Base-by-base conservation (phyloP, 2,329 filamentous ascomycete species). In the Plectosphaerella sp. region DNA sequence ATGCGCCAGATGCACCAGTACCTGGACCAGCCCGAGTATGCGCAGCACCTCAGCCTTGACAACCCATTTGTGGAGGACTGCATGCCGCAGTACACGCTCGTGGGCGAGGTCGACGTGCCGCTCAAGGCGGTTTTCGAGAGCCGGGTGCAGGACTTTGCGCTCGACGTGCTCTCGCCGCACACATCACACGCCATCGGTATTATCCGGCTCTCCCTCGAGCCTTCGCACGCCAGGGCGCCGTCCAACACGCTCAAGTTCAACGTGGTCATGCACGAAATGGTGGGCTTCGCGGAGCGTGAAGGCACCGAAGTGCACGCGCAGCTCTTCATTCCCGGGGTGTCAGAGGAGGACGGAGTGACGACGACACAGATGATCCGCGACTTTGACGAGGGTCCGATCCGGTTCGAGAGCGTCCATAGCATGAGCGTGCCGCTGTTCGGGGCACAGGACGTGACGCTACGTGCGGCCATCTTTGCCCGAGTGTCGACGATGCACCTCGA, bases 1-100 rank as follows among this genome's bases (percentile, higher is more conserved):
- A 99, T 99, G 94, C 87, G 94, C 45, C 93, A 97, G 69, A 89
- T 97, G 82, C 88, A 96, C 65, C 93, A 97, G 67, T 97, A 97
- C 63, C 84, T 97, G 59, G 91, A 97, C 63, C 88, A 94, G 53
- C 94, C 94, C 1, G 93, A 97, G 65, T 97, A 96, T 64, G 84
- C 92, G 50, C 89, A 94, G 66, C 94, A 97, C 62, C 88, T 97
- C 65, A 90, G 89, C 59, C 80, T 96, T 15, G 91, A 93, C 60
- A 96, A 97, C 61, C 93, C 94, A 0, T 99, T 99, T 65, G 84
- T 89, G 20, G 94, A 99, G 66, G 78, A 87, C 1, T 95, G 89
- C 64, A 91, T 96, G 79, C 92, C 92, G 7, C 88, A 91, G 57
- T 99, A 93, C 67, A 96, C 93, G 1, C 80, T 97, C 16, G 81